Percentiles rank a stretch among this genome's conserved stretches.
Evolutionary conservation across 805 yeast species (phyloP).

Genomic region (Komagataella pastoris): DNA sequence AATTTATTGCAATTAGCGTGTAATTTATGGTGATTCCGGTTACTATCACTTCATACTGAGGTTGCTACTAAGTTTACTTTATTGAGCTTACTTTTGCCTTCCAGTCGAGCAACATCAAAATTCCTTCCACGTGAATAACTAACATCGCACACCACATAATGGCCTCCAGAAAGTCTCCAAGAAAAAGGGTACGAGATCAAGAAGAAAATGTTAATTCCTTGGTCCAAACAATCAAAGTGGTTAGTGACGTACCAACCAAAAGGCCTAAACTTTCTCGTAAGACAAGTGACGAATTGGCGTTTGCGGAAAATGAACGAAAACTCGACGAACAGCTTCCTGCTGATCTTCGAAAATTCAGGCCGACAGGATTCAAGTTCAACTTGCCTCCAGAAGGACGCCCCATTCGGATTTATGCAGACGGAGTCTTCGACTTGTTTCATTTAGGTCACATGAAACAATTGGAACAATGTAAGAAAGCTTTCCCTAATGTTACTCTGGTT

Average conservation of each 20-base stretch:
- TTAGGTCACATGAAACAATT: conserved; percentile 96
- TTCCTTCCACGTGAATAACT: background rate
- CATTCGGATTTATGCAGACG: conserved; percentile 93
- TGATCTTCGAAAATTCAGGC: conserved; percentile 64
- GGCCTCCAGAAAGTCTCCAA: background rate
- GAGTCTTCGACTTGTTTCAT: conserved; percentile 94
- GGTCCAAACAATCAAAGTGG: background rate
- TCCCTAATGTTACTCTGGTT: conserved; percentile 72
- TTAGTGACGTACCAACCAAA: background rate
- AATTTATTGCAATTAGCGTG: too few relatives aligned
- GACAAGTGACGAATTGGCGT: background rate
- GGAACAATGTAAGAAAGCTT: conserved; percentile 90
- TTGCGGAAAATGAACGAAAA: conserved; percentile 33
- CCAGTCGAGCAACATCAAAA: background rate
- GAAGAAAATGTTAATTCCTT: background rate
- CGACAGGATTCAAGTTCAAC: conserved; percentile 65
- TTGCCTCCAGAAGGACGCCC: conserved; percentile 80
- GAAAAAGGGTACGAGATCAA: background rate
- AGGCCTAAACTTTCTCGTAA: background rate
- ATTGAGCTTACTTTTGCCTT: too few relatives aligned
- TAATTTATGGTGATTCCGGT: too few relatives aligned
- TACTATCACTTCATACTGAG: too few relatives aligned
- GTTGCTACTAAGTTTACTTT: too few relatives aligned
- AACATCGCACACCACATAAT: background rate
- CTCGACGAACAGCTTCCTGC: conserved; percentile 56